These are phyloP conservation scores for Mortierella claussenii DNA, from an alignment of 192 early-diverging fungal genomes.

Conservation along the genomic window DNA sequence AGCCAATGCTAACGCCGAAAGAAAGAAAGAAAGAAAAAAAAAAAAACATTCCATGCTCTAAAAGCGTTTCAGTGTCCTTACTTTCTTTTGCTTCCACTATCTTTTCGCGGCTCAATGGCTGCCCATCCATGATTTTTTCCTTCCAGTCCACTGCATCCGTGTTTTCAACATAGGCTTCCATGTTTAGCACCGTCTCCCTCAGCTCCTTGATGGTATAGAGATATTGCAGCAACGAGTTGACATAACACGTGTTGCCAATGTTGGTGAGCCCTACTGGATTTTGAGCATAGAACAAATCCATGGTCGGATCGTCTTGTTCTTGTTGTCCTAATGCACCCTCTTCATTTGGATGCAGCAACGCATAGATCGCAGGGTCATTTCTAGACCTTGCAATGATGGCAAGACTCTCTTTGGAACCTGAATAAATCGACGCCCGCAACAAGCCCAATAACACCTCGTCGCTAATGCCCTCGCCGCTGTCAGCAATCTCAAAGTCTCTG, in stretches of 20 bases:
- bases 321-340: neutral
- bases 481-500: constrained; percentile 52
- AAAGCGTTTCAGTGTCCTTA: constrained; percentile 16
- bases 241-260: constrained; percentile 91
- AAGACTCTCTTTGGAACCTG: constrained; percentile 31
- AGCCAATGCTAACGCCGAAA: too few relatives aligned
- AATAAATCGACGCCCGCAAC: constrained; percentile 32
- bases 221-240: constrained; percentile 87
- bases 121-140: constrained; percentile 59
- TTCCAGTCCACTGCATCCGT: constrained; percentile 48
- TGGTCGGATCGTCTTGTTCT: constrained; percentile 19
- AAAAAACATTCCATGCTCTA: neutral
- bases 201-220: constrained; percentile 73
- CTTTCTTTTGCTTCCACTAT: constrained; percentile 62
- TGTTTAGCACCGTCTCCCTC: constrained; percentile 68
- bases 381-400: constrained; percentile 41
- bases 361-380: constrained; percentile 17
- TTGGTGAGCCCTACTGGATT: constrained; percentile 81
- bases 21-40: neutral
- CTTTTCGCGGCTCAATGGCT: constrained; percentile 50
- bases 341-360: neutral
- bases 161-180: constrained; percentile 56
- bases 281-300: constrained; percentile 42
- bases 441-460: constrained; percentile 49
- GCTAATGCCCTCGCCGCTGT: constrained; percentile 39